Evolutionary conservation across 208 protist species (phyloP), one percentile per base, ranked within the genome.

Genomic region (Trypanosoma grayi): DNA sequence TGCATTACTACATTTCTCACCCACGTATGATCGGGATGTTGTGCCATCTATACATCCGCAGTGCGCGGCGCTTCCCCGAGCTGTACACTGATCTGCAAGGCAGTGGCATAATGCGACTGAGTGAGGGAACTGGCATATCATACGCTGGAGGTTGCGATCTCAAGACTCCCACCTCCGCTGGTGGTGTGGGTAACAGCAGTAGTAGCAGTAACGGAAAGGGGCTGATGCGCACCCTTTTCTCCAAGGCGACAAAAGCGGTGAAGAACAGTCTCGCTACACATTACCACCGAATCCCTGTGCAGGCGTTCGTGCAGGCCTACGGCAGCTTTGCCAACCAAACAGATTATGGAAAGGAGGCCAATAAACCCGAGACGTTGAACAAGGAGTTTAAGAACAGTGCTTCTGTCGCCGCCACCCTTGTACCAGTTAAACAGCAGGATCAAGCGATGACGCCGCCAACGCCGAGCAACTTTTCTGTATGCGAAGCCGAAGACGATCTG

Each of bases 171-270:
- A 20, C 20, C 7, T 18, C 24, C 27, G 41, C 0, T 52, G 30
- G 27, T 27, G 27, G 41, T 18, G 54, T 30, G 25, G 48, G 37
- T 24, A 47, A 51, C 36, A 55, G 34, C 33, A 57, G 68, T 10
- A 62, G 58, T 9, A 68, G 74, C 11, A 34, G 77, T 25, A 56
- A 24, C 18, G 30, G 57, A 14, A 71, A 64, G 18, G 56, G 47
- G 0, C 27, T 57, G 30, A 71, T 71, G 55, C 69, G 68, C 2
- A 52, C 58, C 6, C 75, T 92, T 47, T 73, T 92, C 30, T 69
- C 75, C 18, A 88, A 83, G 60, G 81, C 79, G n/a, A 73, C 76
- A 9, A 87, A 83, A 51, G 81, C 72, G n/a, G 74, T 92, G 24
- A 84, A 80, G 55, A 72, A 71, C 27, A 75, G 61, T 52, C 56